A percentile compares a stretch with the other conserved stretches of the same genome.
Conservation (phyloP, 768 basidiomycete species). For the Boletellus ananiceps region DNA sequence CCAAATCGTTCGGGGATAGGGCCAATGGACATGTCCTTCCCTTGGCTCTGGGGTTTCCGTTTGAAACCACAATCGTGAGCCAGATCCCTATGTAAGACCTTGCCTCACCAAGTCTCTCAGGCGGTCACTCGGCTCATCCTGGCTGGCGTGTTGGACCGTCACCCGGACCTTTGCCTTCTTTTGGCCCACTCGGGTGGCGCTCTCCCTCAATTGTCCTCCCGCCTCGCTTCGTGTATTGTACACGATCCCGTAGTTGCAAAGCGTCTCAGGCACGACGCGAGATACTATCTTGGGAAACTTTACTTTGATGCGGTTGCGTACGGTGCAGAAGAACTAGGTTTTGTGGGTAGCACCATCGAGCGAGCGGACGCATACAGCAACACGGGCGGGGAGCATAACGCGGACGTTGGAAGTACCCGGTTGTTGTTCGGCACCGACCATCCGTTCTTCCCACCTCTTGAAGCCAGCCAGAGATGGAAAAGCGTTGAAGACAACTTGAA, state of each 20-base stretch:
- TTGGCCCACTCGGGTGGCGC: conserved; percentile 88
- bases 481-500: conserved; percentile 84
- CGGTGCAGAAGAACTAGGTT: conserved; percentile 78
- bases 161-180: conserved; percentile 68
- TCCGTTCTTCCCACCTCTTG: conserved; percentile 85
- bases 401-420: conserved; percentile 46
- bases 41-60: conserved; percentile 82
- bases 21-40: conserved; percentile 87
- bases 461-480: conserved; percentile 65
- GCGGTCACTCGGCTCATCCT: conserved; percentile 79
- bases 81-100: background rate
- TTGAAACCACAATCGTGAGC: conserved; percentile 83
- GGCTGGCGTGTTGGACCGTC: conserved; percentile 74
- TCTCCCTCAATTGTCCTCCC: conserved; percentile 77
- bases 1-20: conserved; percentile 67
- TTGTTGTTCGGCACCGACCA: conserved; percentile 87
- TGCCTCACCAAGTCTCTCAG: conserved; percentile 25
- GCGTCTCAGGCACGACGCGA: conserved; percentile 73
- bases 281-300: conserved; percentile 76
- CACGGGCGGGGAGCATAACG: conserved; percentile 29
- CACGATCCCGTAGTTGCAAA: conserved; percentile 80
- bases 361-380: conserved; percentile 50
- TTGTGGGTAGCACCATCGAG: conserved; percentile 66
- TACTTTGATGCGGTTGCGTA: conserved; percentile 89
- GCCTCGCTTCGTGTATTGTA: conserved; percentile 77